Evolutionary conservation across 352 stramenopile genomes (phyloP), one percentile per base, ranked within the genome.

Genomic region (Phytopythium kandeliae): DNA sequence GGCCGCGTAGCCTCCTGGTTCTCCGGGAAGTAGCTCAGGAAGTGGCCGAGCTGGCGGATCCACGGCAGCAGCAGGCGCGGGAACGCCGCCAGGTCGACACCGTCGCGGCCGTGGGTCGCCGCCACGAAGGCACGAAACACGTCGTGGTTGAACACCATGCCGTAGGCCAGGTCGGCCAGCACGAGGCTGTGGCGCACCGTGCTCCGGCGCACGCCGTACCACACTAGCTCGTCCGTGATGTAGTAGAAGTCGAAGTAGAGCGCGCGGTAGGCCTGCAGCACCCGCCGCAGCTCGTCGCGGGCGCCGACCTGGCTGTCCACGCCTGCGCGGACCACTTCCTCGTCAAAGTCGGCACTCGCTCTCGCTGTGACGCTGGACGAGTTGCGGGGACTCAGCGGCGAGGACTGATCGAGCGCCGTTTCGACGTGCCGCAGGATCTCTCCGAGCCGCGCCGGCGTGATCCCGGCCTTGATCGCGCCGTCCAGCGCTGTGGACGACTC

Each of bases 191-290:
- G 83, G 9, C 84, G 79, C 28, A 89, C 78, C 6, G 81, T 78
- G 65, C 89, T 92, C 34, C 84, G 75, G 9, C 84, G 84, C 45
- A 95, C 82, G 16, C 81, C 84, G 52, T 92, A 90, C 84, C 81
- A 95, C 36, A 92, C 78, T 31, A 95, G 62, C 54, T 95, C 84
- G 62, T 95, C 84, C 13, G 81, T 95, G 64, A 95, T 92, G 74
- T 95, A 95, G 69, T 91, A 95, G 44, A 95, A 95, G 55, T 95
- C 84, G 45, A 95, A 95, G 62, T 92, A 95, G 36, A 95, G 54
- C 44, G 79, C 78, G 3, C 81, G 84, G 62, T 91, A 95, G 24
- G 74, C 85, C 28, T 88, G 80, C 51, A 91, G 62, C 21, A 91
- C 44, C 37, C 85, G 75, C 26, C 78, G 78, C 13, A 89, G 35